Percentiles rank a stretch among this genome's conserved stretches.
phyloP scores from a whole-genome alignment of 805 yeast species.

The Peterozyma toletana region DNA sequence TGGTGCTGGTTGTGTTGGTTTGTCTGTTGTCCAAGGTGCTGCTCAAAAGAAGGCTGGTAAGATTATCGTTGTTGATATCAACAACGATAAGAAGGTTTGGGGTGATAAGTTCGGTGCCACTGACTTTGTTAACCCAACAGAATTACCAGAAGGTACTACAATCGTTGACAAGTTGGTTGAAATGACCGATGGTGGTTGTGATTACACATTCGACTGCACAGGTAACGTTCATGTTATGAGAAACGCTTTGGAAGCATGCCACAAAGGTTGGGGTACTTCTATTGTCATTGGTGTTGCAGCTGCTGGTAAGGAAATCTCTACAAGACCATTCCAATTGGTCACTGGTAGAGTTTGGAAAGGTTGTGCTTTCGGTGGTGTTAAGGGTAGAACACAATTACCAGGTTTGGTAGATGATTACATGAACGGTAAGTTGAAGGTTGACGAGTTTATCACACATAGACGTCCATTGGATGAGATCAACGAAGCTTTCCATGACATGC shows the following conservation, averaged over 20 bases:
- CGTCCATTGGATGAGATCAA: conserved; percentile 74
- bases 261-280: conserved; percentile 98
- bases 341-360: conserved; percentile 99
- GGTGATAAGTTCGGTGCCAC: conserved; percentile 91
- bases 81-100: conserved; percentile 79
- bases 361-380: conserved; percentile 99
- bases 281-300: conserved; percentile 97
- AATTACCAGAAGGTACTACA: conserved; percentile 63
- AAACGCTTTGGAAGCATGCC: conserved; percentile 92
- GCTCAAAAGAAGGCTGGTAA: conserved; percentile 70
- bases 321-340: conserved; percentile 98
- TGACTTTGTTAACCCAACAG: conserved; percentile 82
- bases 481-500: conserved; percentile 91
- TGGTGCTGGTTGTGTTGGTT: conserved; percentile 97
- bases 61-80: conserved; percentile 83
- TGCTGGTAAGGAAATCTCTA: conserved; percentile 93
- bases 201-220: conserved; percentile 95
- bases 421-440: conserved; percentile 77
- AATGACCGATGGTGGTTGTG: conserved; percentile 95
- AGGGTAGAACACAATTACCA: conserved; percentile 95
- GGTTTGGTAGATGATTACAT: conserved; percentile 81
- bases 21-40: conserved; percentile 96
- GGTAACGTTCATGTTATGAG: conserved; percentile 96
- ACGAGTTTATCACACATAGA: conserved; percentile 91
- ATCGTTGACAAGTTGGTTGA: conserved; percentile 80